Evolutionary conservation across 805 yeast genomes (phyloP).

Genomic region (Ogataea methanolica): DNA sequence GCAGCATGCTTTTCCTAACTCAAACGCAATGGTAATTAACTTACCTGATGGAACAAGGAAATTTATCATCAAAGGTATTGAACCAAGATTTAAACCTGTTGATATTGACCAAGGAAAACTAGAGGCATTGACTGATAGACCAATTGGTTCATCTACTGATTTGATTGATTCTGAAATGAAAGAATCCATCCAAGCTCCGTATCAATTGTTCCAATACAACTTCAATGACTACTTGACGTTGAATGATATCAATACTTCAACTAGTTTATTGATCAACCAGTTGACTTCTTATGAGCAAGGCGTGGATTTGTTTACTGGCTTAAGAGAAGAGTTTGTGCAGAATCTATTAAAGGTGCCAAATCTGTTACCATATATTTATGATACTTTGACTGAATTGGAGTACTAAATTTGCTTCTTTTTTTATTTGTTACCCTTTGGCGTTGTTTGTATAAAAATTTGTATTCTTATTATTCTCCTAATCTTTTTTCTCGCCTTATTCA

Average conservation of each 20-base stretch:
- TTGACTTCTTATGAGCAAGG: conserved; percentile 31
- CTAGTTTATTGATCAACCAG: conserved; percentile 33
- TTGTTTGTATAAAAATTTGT: not conserved
- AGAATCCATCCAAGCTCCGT: conserved; percentile 26
- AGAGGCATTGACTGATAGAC: conserved; percentile 31
- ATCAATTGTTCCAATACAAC: conserved; percentile 28
- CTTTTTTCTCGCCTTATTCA: not conserved
- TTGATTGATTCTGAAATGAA: conserved; percentile 11
- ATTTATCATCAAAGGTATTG: conserved; percentile 91
- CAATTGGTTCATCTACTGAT: conserved; percentile 2
- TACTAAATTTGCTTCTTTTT: conserved; percentile 8
- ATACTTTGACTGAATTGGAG: conserved; percentile 18
- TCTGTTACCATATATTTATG: conserved; percentile 22
- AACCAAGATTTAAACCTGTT: conserved; percentile 69
- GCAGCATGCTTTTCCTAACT: conserved; percentile 78
- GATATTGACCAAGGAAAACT: conserved; percentile 40
- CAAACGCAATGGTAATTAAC: conserved; percentile 89
- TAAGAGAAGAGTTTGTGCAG: conserved; percentile 29
- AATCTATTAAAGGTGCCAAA: conserved; percentile 33
- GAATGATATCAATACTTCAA: conserved; percentile 37
- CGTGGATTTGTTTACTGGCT: conserved; percentile 28
- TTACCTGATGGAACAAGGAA: conserved; percentile 62
- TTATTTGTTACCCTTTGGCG: not conserved
- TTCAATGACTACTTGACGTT: conserved; percentile 28
- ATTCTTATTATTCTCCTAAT: not conserved